These are phyloP conservation scores for Talaromyces sp. DNA, from an alignment of 2,329 filamentous ascomycete genomes.

Conservation along the genomic window DNA sequence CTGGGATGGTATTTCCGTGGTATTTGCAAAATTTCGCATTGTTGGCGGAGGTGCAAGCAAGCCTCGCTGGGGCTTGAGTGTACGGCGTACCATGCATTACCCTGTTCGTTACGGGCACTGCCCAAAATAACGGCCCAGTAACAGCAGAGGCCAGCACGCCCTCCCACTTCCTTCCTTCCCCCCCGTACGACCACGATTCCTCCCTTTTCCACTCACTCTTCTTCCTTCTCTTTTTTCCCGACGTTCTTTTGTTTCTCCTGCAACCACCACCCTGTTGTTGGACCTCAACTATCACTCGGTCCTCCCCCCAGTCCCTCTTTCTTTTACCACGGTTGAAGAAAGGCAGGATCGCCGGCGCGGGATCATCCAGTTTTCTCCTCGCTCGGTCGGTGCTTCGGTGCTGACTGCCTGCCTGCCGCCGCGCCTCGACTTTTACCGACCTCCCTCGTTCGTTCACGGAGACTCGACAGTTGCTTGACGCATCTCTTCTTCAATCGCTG, in stretches of 20 bases:
- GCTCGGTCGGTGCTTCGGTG: neutral
- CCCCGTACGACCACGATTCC: constrained; percentile 12
- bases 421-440: constrained; percentile 17
- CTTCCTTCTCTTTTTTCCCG: constrained; percentile 19
- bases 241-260: constrained; percentile 14
- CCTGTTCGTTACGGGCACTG: constrained; percentile 8
- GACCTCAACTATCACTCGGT: constrained; percentile 8
- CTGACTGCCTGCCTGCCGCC: neutral
- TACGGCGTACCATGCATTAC: neutral
- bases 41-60: neutral
- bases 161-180: constrained; percentile 13
- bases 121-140: constrained; percentile 27
- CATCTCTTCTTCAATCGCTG: neutral
- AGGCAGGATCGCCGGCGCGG: constrained; percentile 1
- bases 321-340: neutral
- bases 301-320: constrained; percentile 18
- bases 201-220: constrained; percentile 20
- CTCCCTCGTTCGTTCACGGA: constrained; percentile 26
- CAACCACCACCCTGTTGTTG: constrained; percentile 12
- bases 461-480: constrained; percentile 15
- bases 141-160: neutral
- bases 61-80: neutral
- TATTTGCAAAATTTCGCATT: neutral
- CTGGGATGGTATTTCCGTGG: neutral
- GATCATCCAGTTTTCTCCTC: neutral